phyloP scores from a whole-genome alignment of 2,329 filamentous ascomycete species.

The Phaeosphaeria sp. region DNA sequence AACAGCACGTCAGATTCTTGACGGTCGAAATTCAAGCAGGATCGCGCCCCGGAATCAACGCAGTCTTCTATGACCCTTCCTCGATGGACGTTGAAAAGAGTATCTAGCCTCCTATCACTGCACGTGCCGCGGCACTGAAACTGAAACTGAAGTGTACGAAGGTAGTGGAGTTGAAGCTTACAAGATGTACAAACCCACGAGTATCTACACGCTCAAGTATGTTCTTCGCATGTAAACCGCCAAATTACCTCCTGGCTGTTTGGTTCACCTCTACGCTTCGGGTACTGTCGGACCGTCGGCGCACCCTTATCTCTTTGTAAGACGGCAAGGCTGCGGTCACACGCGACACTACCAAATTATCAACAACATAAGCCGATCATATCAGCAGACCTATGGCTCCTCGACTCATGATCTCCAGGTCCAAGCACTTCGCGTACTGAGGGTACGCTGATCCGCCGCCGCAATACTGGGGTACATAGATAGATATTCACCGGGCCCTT shows the following conservation, averaged over 20 bases:
- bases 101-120: background rate
- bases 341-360: slow-evolving; percentile 25
- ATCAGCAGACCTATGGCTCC: slow-evolving; percentile 15
- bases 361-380: slow-evolving; percentile 10
- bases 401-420: slow-evolving; percentile 11
- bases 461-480: slow-evolving; percentile 8
- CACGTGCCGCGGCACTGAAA: background rate
- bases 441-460: slow-evolving; percentile 1
- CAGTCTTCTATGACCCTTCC: background rate
- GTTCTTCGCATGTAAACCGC: background rate
- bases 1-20: background rate
- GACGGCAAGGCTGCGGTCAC: slow-evolving; percentile 8
- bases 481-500: slow-evolving; percentile 3
- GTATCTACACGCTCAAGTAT: background rate
- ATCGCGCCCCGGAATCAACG: background rate
- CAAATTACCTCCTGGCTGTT: background rate
- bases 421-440: background rate
- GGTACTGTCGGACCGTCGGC: slow-evolving; percentile 19
- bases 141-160: too few species aligned
- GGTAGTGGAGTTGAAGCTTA: too few species aligned
- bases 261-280: slow-evolving; percentile 1
- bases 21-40: background rate
- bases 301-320: slow-evolving; percentile 17
- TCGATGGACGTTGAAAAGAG: too few species aligned
- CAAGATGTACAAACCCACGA: background rate